These are phyloP conservation scores for Dillenia suffruticosa DNA, from an alignment of 164 flowering plant species.

Conservation along the genomic window DNA sequence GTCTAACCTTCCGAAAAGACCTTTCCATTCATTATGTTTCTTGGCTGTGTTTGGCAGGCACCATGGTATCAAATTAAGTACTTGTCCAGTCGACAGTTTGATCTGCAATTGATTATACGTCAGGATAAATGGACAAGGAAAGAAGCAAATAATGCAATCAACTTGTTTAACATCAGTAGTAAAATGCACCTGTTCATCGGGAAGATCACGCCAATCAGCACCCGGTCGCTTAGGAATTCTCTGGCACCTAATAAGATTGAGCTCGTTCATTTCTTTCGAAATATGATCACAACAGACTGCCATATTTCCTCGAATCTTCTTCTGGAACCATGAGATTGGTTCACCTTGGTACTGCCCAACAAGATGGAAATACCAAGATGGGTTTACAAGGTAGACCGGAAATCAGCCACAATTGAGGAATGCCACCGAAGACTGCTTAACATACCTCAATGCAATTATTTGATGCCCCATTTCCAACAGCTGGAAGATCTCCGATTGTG, in stretches of 20 bases:
- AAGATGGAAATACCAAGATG: neutral
- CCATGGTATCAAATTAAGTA: slow-evolving; percentile 91
- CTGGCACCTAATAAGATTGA: slow-evolving; percentile 74
- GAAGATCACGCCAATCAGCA: slow-evolving; percentile 92
- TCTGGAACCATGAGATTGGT: slow-evolving; percentile 89
- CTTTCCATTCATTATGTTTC: slow-evolving; percentile 95
- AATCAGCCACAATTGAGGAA: neutral
- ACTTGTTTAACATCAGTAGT: neutral
- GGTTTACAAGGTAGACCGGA: neutral
- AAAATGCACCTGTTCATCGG: slow-evolving; percentile 74
- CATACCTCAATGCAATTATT: slow-evolving; percentile 42
- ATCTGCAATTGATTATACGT: slow-evolving; percentile 37
- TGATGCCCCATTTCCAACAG: slow-evolving; percentile 77
- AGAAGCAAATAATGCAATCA: neutral
- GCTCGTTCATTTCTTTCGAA: slow-evolving; percentile 93
- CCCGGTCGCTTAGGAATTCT: slow-evolving; percentile 86
- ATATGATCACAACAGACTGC: slow-evolving; percentile 64
- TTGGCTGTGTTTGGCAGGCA: slow-evolving; percentile 89
- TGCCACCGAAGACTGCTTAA: neutral
- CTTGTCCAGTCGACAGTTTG: slow-evolving; percentile 64
- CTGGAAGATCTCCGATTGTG: slow-evolving; percentile 88
- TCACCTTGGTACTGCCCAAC: slow-evolving; percentile 57
- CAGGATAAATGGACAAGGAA: neutral
- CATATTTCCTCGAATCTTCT: slow-evolving; percentile 62
- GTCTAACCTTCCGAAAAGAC: slow-evolving; percentile 87